phyloP scores from a whole-genome alignment of 1,284 basidiomycete species.

The Somion occarium region DNA sequence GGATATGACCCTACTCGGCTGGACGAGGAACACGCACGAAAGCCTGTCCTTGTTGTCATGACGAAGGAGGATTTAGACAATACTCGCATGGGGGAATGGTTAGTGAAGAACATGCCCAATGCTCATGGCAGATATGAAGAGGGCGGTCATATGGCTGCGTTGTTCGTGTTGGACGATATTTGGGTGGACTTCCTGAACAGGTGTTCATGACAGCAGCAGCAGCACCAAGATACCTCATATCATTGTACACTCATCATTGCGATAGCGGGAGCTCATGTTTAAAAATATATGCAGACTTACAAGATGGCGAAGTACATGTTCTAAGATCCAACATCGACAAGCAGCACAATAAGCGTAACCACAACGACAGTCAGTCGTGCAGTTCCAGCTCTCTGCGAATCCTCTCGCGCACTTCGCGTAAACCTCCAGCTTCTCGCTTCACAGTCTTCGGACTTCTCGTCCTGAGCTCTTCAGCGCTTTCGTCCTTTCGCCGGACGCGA shows the following conservation, averaged over 20 bases:
- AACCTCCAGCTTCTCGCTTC: conserved; percentile 60
- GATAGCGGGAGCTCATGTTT: too few species aligned
- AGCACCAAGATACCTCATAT: too few species aligned
- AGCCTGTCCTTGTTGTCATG: conserved; percentile 41
- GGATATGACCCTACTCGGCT: conserved; percentile 36
- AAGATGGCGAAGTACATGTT: background rate
- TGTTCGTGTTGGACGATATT: conserved; percentile 40
- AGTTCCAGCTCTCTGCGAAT: conserved; percentile 68
- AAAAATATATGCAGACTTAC: background rate
- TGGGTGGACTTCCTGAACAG: conserved; percentile 35
- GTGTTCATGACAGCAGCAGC: background rate
- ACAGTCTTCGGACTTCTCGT: conserved; percentile 67
- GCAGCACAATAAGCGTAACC: too few species aligned
- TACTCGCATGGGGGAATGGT: conserved; percentile 41
- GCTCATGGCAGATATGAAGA: conserved; percentile 31
- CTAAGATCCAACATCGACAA: conserved; percentile 4
- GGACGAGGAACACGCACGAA: conserved; percentile 39
- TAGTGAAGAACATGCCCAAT: conserved; percentile 39
- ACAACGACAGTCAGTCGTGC: conserved; percentile 11
- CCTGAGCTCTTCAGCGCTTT: conserved; percentile 54
- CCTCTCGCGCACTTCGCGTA: conserved; percentile 73
- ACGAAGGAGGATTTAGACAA: conserved; percentile 33
- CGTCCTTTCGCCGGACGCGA: conserved; percentile 32
- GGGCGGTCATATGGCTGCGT: conserved; percentile 43
- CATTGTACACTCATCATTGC: background rate